Base-by-base conservation (phyloP, 805 yeast species). In the Yarrowia divulgata region DNA sequence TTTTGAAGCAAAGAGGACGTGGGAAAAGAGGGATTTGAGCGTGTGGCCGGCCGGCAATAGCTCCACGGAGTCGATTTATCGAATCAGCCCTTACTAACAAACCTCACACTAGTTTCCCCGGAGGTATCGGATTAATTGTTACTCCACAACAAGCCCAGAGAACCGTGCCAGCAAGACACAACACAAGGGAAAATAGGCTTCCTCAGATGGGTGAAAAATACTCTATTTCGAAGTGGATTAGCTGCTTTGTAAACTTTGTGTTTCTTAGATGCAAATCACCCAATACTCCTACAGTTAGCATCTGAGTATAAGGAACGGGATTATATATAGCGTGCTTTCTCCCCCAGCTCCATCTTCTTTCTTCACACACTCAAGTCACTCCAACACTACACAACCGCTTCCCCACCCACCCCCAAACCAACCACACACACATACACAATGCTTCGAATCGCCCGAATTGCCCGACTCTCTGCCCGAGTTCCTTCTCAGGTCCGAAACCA, bases 381-480 rank as follows among this genome's bases (percentile, higher is more conserved):
- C 48, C 3, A 55, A 45, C 7, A 37, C 62, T 8, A 35, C 35
- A 18, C 58, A 57, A 40, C 46, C 12, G 12, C 40, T 39, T 8
- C 34, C 13, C 35, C 35, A 10, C n/a, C 66, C 50, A 40, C 64
- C 50, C 54, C 54, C 37, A 10, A 54, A 54, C 35, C 63, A 45
- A 32, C 40, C 29, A n/a, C n/a, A n/a, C n/a, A n/a, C n/a, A 43
- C 50, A 58, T 37, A 43, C 66, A 63, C 57, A 46, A 63, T 63
- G 68, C 55, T 63, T 37, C 68, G 68, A 63, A 63, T 49, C 19
- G 57, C 68, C 57, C 68, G 68, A 63, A 48, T 40, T 63, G 57
- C 57, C 68, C 68, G 57, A 63, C 57, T 63, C 68, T 49, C 68
- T 63, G 57, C 57, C 46, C 68, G 68, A 63, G 66, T 60, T 45